Percentiles rank a stretch among this genome's conserved stretches.
Evolutionary conservation across 2,329 filamentous ascomycete species (phyloP).

Genomic region (Pyrenochaeta sp.): DNA sequence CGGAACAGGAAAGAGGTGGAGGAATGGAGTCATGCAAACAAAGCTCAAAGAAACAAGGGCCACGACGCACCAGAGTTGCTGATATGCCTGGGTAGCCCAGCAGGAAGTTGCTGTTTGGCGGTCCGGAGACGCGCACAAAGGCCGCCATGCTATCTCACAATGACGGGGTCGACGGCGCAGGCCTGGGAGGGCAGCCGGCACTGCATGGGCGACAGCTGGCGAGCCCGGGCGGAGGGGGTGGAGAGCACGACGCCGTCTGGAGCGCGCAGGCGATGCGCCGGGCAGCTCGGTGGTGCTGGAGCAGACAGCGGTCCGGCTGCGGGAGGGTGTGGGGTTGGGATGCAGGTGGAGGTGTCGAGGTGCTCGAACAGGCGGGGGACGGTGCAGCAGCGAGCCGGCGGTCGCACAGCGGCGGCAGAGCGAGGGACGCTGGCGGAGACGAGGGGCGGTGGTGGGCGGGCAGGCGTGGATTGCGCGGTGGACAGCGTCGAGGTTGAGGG

Average conservation of each 20-base stretch:
- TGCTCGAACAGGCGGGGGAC: constrained; percentile 33
- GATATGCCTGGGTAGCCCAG: constrained; percentile 98
- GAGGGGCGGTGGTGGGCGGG: constrained; percentile 15
- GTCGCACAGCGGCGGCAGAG: constrained; percentile 14
- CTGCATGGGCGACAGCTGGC: constrained; percentile 43
- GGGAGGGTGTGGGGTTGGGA: constrained; percentile 28
- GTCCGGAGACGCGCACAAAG: constrained; percentile 94
- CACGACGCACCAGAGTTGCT: constrained; percentile 82
- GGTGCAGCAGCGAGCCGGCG: constrained; percentile 19
- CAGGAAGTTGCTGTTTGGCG: constrained; percentile 94
- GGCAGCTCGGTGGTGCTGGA: constrained; percentile 15
- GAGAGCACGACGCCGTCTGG: constrained; percentile 14
- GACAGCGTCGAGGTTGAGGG: constrained; percentile 12
- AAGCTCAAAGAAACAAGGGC: constrained; percentile 8
- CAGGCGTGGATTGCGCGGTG: constrained; percentile 16
- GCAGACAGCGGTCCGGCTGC: constrained; percentile 30
- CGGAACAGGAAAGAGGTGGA: constrained; percentile 6
- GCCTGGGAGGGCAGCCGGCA: constrained; percentile 40
- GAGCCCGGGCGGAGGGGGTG: constrained; percentile 18
- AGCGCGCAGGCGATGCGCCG: constrained; percentile 12
- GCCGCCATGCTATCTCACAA: constrained; percentile 61
- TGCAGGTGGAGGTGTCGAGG: constrained; percentile 18
- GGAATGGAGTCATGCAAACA: constrained; percentile 3
- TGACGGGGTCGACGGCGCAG: constrained; percentile 41
- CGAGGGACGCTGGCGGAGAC: no score